A percentile compares a stretch with the other conserved stretches of the same genome.
Conservation (phyloP, 257 asterid genomes). For the Nicotiana knightiana region DNA sequence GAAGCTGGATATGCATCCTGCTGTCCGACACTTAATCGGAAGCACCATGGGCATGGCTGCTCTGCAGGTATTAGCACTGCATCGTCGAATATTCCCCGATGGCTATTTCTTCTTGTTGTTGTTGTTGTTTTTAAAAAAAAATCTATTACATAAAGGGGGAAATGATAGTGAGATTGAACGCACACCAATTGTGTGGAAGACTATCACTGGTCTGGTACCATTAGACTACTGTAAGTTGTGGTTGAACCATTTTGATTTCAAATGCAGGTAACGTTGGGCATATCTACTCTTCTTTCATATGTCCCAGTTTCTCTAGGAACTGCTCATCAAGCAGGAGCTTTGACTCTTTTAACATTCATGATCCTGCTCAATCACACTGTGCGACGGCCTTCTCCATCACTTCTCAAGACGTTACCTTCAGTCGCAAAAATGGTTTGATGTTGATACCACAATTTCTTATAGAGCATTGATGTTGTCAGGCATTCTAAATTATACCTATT, state of each 20-base stretch:
- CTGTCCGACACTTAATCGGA: conserved; percentile 53
- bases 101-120: too few species aligned
- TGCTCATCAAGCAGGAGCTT: conserved; percentile 98
- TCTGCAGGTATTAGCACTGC: conserved; percentile 57
- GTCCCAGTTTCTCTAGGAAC: conserved; percentile 85
- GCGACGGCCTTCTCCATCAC: conserved; percentile 70
- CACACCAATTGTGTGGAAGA: too few species aligned
- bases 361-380: conserved; percentile 85
- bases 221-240: neutral
- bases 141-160: too few species aligned
- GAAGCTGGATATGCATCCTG: conserved; percentile 81
- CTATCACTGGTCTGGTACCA: too few species aligned
- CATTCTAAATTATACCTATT: neutral
- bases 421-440: conserved; percentile 38
- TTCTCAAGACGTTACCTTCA: conserved; percentile 66
- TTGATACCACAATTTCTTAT: neutral
- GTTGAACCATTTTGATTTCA: neutral
- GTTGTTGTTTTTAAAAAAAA: too few species aligned
- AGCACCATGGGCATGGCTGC: conserved; percentile 85
- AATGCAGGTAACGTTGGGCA: conserved; percentile 72
- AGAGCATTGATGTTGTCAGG: neutral
- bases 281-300: conserved; percentile 67
- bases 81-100: neutral
- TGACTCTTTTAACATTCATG: conserved; percentile 71
- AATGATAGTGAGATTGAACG: too few species aligned